Evolutionary conservation across 2,329 filamentous ascomycete species (phyloP).

Genomic region (Periconia digitata): DNA sequence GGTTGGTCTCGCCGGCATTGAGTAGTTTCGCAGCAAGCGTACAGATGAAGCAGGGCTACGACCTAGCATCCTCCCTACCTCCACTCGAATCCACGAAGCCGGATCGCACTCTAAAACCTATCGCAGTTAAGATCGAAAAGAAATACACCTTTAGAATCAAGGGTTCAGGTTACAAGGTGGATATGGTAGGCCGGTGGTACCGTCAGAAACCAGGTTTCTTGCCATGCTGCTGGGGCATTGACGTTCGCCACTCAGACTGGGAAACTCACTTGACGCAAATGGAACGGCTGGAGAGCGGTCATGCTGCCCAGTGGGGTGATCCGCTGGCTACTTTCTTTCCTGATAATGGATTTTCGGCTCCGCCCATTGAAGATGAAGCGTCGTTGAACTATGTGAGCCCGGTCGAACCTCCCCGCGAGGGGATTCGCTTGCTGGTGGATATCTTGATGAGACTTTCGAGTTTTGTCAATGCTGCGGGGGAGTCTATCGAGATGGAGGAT

Average conservation of each 20-base stretch:
- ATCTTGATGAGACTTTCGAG: constrained; percentile 31
- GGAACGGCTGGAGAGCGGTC: constrained; percentile 26
- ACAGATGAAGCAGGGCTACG: constrained; percentile 17
- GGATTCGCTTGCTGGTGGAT: constrained; percentile 22
- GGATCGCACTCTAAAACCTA: constrained; percentile 18
- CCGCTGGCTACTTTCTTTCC: constrained; percentile 29
- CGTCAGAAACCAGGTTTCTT: constrained; percentile 12
- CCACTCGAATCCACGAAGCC: constrained; percentile 24
- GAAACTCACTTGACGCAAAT: constrained; percentile 26
- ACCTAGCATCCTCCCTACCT: constrained; percentile 11
- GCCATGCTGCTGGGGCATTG: constrained; percentile 29
- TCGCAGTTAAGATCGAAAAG: constrained; percentile 23
- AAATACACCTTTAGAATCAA: constrained; percentile 33
- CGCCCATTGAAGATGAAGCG: constrained; percentile 6
- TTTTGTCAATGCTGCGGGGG: constrained; percentile 16
- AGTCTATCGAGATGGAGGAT: neutral
- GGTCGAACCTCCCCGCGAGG: constrained; percentile 13
- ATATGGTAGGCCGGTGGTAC: constrained; percentile 32
- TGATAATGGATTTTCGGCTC: constrained; percentile 22
- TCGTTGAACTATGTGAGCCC: neutral
- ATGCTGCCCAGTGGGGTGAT: constrained; percentile 24
- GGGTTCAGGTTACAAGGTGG: constrained; percentile 30
- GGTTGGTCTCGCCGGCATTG: constrained; percentile 24
- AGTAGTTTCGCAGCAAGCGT: constrained; percentile 24
- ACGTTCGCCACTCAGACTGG: constrained; percentile 35